A percentile compares a stretch with the other conserved stretches of the same genome.
These are phyloP conservation scores for Claviceps purpurea DNA, from an alignment of 2,329 filamentous ascomycete species.

Conservation along the genomic window DNA sequence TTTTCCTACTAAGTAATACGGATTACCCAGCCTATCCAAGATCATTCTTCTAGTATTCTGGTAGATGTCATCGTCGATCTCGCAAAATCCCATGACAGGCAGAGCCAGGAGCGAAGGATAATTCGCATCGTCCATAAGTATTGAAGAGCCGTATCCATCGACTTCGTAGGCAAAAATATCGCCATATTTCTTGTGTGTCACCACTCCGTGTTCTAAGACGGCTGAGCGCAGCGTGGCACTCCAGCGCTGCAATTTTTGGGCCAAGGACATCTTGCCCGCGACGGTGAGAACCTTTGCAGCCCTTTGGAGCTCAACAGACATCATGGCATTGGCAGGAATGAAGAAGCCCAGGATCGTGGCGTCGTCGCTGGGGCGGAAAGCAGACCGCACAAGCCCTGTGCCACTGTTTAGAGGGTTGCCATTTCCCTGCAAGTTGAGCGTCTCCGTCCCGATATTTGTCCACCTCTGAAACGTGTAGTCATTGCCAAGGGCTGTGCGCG, in stretches of 20 bases:
- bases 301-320: conserved; percentile 74
- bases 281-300: conserved; percentile 55
- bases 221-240: conserved; percentile 56
- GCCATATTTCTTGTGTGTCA: conserved; percentile 61
- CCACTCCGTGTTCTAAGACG: conserved; percentile 73
- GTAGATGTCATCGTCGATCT: conserved; percentile 54
- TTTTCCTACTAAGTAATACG: conserved; percentile 69
- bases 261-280: conserved; percentile 39
- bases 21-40: conserved; percentile 62
- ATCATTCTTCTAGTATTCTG: conserved; percentile 75
- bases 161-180: conserved; percentile 79
- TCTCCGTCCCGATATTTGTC: conserved; percentile 80
- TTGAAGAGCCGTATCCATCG: conserved; percentile 69
- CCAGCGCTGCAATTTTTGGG: conserved; percentile 43
- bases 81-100: conserved; percentile 64
- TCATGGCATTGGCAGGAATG: conserved; percentile 93
- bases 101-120: conserved; percentile 69
- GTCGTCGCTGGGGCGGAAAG: conserved; percentile 90
- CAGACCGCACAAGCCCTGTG: conserved; percentile 77
- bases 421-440: conserved; percentile 63
- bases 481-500: conserved; percentile 53
- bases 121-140: conserved; percentile 85
- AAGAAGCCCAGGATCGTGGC: conserved; percentile 89
- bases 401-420: conserved; percentile 84
- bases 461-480: conserved; percentile 76